Percentiles rank a stretch among this genome's conserved stretches.
Evolutionary conservation across 2,329 filamentous ascomycete species (phyloP).

Genomic region (Huntiella abstrusa): DNA sequence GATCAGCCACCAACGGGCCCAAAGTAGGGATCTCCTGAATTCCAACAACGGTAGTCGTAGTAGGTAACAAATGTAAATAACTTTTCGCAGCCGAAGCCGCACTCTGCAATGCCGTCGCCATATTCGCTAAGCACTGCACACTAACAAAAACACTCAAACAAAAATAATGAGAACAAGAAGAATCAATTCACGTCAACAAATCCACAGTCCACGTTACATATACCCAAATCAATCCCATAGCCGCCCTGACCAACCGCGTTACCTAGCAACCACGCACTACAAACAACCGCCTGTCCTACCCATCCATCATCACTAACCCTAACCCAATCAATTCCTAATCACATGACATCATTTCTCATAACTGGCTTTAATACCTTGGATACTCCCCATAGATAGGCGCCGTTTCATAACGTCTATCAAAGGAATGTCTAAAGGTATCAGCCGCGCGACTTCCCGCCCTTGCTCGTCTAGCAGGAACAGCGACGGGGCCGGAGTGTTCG

Average conservation of each 20-base stretch:
- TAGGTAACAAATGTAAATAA: conserved; percentile 12
- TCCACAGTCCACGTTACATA: neutral
- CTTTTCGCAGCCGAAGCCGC: neutral
- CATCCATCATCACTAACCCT: too few relatives aligned
- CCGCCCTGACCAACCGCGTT: neutral
- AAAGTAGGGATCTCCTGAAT: conserved; percentile 2
- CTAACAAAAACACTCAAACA: conserved; percentile 3
- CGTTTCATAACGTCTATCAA: conserved; percentile 9
- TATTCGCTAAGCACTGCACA: conserved; percentile 11
- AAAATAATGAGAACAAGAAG: conserved; percentile 2
- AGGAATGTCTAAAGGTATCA: conserved; percentile 22
- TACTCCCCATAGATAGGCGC: conserved; percentile 4
- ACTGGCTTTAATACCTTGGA: neutral
- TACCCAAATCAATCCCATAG: too few relatives aligned
- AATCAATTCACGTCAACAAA: neutral
- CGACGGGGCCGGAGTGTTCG: conserved; percentile 17
- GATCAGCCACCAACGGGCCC: conserved; percentile 25
- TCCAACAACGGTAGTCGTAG: conserved; percentile 7
- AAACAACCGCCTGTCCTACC: neutral
- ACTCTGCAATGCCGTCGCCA: neutral
- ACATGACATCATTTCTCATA: neutral
- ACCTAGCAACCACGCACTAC: neutral
- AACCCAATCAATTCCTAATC: neutral
- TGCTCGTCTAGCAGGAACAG: conserved; percentile 14
- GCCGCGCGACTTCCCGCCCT: conserved; percentile 29